Conservation (phyloP, 1,139 yeast species). For the Lizanozyma gosingica region DNA sequence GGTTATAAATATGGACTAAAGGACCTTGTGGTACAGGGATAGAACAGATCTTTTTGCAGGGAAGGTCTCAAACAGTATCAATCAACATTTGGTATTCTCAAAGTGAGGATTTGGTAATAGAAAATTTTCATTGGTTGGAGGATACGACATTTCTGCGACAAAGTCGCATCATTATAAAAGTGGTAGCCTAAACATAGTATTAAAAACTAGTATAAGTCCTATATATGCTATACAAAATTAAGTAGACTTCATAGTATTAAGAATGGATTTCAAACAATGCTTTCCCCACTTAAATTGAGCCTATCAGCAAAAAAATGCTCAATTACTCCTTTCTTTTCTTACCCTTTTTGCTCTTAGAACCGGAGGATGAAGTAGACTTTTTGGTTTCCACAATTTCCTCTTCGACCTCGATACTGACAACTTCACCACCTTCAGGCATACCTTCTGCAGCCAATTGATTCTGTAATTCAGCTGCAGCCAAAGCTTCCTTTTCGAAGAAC, state of each 20-base stretch:
- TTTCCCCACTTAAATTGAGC: too few species aligned
- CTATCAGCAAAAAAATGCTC: too few species aligned
- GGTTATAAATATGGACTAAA: neutral
- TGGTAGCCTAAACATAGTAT: too few species aligned
- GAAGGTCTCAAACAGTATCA: too few species aligned
- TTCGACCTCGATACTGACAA: conserved; percentile 1
- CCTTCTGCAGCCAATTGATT: conserved; percentile 4
- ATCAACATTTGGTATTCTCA: too few species aligned
- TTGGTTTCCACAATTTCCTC: conserved; percentile 1
- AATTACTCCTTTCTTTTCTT: neutral
- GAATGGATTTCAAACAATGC: too few species aligned
- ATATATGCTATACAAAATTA: too few species aligned
- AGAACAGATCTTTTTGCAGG: too few species aligned
- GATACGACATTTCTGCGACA: neutral
- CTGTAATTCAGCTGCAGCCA: conserved; percentile 11
- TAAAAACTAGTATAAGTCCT: too few species aligned
- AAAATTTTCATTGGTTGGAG: neutral
- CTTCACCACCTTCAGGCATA: conserved; percentile 5
- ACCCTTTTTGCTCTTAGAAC: neutral
- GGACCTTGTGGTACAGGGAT: too few species aligned
- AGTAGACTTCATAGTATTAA: too few species aligned
- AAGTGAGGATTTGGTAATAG: neutral
- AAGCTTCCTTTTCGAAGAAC: conserved; percentile 35
- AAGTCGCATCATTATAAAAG: too few species aligned
- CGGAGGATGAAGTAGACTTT: neutral